Percentiles rank a stretch among this genome's conserved stretches.
These are phyloP conservation scores for Brassica napus DNA, from an alignment of 345 rosid genomes.

Conservation along the genomic window Da-Ae NC_063442.1:12840001-12840500, in stretches of 20 bases:
- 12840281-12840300: slow-evolving; percentile 30
- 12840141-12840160: neutral
- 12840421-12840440: too few species aligned
- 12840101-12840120: neutral
- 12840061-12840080: neutral
- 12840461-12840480: too few species aligned
- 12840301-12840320: slow-evolving; percentile 3
- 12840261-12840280: slow-evolving; percentile 33
- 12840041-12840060: too few species aligned
- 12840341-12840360: neutral
- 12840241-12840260: slow-evolving; percentile 12
- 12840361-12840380: too few species aligned
- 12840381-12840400: neutral
- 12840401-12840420: too few species aligned
- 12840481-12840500: too few species aligned
- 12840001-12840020: too few species aligned
- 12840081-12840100: neutral
- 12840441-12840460: too few species aligned
- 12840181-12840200: slow-evolving; percentile 21
- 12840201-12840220: slow-evolving; percentile 20
- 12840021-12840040: too few species aligned
- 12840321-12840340: neutral
- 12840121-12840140: neutral
- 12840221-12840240: slow-evolving; percentile 29
- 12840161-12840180: neutral